Evolutionary conservation across 768 basidiomycete genomes (phyloP).

Genomic region (Cyathus striatus): DNA sequence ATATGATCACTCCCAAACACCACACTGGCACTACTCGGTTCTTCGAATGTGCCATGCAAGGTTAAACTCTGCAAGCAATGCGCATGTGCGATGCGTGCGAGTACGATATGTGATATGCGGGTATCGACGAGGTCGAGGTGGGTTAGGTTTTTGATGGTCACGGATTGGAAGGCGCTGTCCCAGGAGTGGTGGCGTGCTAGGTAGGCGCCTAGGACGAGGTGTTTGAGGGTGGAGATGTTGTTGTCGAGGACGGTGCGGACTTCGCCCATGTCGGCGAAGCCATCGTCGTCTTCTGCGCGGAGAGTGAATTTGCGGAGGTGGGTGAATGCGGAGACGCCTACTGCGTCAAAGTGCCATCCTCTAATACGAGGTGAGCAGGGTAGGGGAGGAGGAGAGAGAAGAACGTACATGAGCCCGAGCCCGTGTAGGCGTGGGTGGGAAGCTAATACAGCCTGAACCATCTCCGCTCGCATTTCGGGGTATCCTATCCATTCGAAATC

Average conservation of each 20-base stretch:
- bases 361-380: conserved; percentile 18
- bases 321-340: conserved; percentile 58
- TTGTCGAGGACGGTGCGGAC: conserved; percentile 58
- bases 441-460: conserved; percentile 52
- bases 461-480: conserved; percentile 63
- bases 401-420: conserved; percentile 52
- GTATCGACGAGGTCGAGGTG: conserved; percentile 70
- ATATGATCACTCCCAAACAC: conserved; percentile 61
- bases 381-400: neutral
- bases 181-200: conserved; percentile 60
- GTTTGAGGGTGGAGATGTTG: conserved; percentile 50
- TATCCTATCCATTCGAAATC: conserved; percentile 80
- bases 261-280: conserved; percentile 66
- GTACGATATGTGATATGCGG: conserved; percentile 57
- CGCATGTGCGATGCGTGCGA: conserved; percentile 59
- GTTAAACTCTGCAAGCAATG: conserved; percentile 58
- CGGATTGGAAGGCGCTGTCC: conserved; percentile 60
- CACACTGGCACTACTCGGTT: conserved; percentile 49
- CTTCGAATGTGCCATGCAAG: conserved; percentile 61
- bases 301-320: conserved; percentile 62
- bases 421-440: conserved; percentile 50
- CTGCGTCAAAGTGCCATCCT: conserved; percentile 73
- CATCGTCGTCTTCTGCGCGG: conserved; percentile 67
- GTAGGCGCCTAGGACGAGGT: conserved; percentile 67
- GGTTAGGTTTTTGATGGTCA: conserved; percentile 60